Evolutionary conservation across 108 stramenopile species (phyloP), one percentile per base, ranked within the genome.

Genomic region (Epithemia pelagica): DNA sequence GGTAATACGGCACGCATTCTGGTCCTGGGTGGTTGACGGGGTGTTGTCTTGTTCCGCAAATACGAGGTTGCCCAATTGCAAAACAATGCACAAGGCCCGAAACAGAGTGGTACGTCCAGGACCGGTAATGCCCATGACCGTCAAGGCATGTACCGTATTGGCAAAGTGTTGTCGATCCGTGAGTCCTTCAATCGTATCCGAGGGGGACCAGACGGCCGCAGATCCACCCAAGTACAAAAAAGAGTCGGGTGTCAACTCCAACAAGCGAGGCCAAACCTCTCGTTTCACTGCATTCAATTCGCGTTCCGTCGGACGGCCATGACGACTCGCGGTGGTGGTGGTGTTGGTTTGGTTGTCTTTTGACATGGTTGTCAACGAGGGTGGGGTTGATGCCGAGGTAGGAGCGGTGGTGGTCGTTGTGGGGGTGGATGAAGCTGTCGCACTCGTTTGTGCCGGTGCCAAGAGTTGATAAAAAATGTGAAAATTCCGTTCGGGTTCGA

Each of bases 401-500:
- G 10, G 10, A 10, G 10, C 37, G 37, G 37, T 46, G 10, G 37
- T 15, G 37, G 37, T 46, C 37, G 37, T 46, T 15, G 5, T 46
- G 37, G 37, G 37, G n/a, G n/a, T n/a, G n/a, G n/a, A n/a, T n/a
- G n/a, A n/a, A n/a, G n/a, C n/a, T n/a, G n/a, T n/a, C n/a, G n/a
- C n/a, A n/a, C n/a, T n/a, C n/a, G n/a, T n/a, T n/a, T n/a, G n/a
- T n/a, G 78, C 72, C 25, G 95, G 94, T 10, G 92, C 90, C 5
- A 96, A 71, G 22, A 98, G 68, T 77, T 99, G 96, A 74, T 99
- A 99, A 67, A 99, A 99, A 23, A 98, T 86, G 72, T 99, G 99
- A 77, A 95, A 99, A 33, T 97, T 99, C 61, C 99, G 63, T 1
- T 95, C 95, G 67, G 86, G 77, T 61, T 97, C 97, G n/a, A n/a